Conservation (phyloP, 148 eudicot genomes). For the Nepenthes mirabilis region DNA sequence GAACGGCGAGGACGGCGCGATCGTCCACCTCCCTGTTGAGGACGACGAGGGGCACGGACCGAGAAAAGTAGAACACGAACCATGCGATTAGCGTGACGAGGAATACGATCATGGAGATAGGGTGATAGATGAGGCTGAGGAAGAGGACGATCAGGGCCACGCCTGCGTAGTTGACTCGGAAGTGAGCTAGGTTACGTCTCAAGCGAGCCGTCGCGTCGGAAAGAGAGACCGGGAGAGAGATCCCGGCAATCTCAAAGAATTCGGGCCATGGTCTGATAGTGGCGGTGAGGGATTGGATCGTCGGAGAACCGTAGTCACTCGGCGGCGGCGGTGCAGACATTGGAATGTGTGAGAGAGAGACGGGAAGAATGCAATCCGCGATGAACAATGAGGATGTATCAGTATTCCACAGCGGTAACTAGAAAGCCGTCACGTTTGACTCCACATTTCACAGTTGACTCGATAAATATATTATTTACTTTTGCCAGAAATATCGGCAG, state of each 20-base stretch:
- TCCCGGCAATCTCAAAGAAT: conserved; percentile 20
- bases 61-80: conserved; percentile 21
- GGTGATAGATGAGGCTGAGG: conserved; percentile 29
- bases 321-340: too few relatives aligned
- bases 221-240: conserved; percentile 29
- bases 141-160: conserved; percentile 20
- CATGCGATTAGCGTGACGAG: conserved; percentile 20
- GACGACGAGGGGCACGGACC: conserved; percentile 22
- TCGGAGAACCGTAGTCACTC: too few relatives aligned
- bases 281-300: not conserved
- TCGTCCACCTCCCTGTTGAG: conserved; percentile 21
- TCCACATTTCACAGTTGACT: too few relatives aligned
- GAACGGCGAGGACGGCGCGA: conserved; percentile 13
- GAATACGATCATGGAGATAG: conserved; percentile 29
- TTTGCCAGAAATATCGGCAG: too few relatives aligned
- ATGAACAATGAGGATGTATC: too few relatives aligned
- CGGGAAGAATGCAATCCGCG: too few relatives aligned
- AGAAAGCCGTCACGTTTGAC: too few relatives aligned
- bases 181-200: conserved; percentile 24
- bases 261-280: conserved; percentile 34
- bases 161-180: conserved; percentile 39
- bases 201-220: conserved; percentile 28
- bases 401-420: too few relatives aligned
- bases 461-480: too few relatives aligned
- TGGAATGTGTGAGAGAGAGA: too few relatives aligned